Percentiles rank a stretch among this genome's conserved stretches.
Conservation (phyloP, 2,329 filamentous ascomycete species). For the Thielaviopsis euricoi region DNA sequence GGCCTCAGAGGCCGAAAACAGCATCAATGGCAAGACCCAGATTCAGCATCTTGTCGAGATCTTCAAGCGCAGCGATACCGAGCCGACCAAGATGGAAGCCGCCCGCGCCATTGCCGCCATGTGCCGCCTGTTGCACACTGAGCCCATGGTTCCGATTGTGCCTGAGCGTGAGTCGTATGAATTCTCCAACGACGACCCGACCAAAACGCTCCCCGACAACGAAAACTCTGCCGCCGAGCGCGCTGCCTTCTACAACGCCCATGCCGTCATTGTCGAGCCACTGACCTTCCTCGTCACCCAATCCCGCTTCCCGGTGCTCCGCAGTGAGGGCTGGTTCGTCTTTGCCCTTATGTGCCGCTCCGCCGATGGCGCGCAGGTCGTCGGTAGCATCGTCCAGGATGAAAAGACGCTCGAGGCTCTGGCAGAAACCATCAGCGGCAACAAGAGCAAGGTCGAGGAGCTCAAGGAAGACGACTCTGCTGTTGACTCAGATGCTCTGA, state of each 20-base stretch:
- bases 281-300: constrained; percentile 39
- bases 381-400: constrained; percentile 25
- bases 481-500: constrained; percentile 13
- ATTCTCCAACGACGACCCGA: no score
- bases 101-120: constrained; percentile 35
- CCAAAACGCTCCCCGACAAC: not conserved
- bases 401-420: constrained; percentile 3
- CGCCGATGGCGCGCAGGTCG: constrained; percentile 29
- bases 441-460: constrained; percentile 12
- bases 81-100: constrained; percentile 43
- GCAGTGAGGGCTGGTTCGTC: constrained; percentile 46
- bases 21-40: not conserved
- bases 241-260: constrained; percentile 28
- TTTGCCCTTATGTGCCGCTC: constrained; percentile 42
- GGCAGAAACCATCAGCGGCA: constrained; percentile 2
- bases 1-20: constrained; percentile 19
- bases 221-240: constrained; percentile 15
- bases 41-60: constrained; percentile 21
- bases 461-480: constrained; percentile 13
- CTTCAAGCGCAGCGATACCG: constrained; percentile 23
- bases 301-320: constrained; percentile 39
- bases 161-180: no score
- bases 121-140: constrained; percentile 37
- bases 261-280: constrained; percentile 24
- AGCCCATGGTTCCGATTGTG: constrained; percentile 5